Conservation (phyloP, 164 flowering plant genomes). For the Amborella trichopoda region DNA sequence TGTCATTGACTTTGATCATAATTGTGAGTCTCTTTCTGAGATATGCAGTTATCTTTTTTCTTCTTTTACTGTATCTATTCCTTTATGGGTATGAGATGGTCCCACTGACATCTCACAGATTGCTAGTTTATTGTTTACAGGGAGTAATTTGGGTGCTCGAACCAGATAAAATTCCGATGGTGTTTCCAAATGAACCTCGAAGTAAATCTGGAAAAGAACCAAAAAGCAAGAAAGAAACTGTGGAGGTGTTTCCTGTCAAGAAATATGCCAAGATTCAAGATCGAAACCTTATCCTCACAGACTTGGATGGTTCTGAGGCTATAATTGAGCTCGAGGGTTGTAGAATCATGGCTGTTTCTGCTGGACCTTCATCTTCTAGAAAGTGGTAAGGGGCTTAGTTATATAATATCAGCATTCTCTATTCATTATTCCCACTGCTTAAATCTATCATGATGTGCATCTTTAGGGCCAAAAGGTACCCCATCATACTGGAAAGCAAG, state of each 20-base stretch:
- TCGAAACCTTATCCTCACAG: conserved; percentile 33
- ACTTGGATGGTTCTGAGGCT: conserved; percentile 39
- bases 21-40: too few relatives aligned
- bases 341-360: conserved; percentile 66
- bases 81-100: too few relatives aligned
- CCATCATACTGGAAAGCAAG: conserved; percentile 66
- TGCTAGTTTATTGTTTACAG: too few relatives aligned
- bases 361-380: conserved; percentile 44
- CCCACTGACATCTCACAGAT: too few relatives aligned
- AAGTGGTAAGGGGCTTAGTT: conserved; percentile 87
- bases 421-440: too few relatives aligned
- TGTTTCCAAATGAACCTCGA: conserved; percentile 12
- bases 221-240: conserved; percentile 37
- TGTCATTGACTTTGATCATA: too few relatives aligned
- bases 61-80: too few relatives aligned
- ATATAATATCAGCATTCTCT: too few relatives aligned
- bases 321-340: conserved; percentile 46
- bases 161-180: conserved; percentile 40
- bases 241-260: conserved; percentile 58
- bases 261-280: conserved; percentile 54
- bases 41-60: too few relatives aligned
- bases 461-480: conserved; percentile 86
- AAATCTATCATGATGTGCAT: too few relatives aligned
- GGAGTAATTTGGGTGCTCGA: conserved; percentile 74
- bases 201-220: conserved; percentile 29